A percentile compares a stretch with the other conserved stretches of the same genome.
These are phyloP conservation scores for Candida glucosophila DNA, from an alignment of 1,139 yeast species.

Conservation along the genomic window DNA sequence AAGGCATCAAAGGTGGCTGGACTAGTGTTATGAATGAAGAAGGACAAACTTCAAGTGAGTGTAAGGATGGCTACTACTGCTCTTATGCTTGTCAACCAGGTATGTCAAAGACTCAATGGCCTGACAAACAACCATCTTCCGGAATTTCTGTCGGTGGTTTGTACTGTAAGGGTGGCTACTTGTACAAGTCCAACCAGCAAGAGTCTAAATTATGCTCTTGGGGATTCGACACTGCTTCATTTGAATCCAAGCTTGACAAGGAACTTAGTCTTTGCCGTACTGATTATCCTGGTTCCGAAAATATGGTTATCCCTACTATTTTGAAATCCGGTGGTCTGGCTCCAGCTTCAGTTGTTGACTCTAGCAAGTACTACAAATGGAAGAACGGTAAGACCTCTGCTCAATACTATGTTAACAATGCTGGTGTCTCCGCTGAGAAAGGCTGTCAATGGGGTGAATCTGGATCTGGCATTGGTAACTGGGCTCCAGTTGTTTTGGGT, in stretches of 20 bases:
- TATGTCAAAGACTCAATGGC: slow-evolving; percentile 98
- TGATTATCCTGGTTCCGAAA: slow-evolving; percentile 98
- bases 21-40: slow-evolving; percentile 62
- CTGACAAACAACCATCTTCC: slow-evolving; percentile 67
- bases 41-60: slow-evolving; percentile 54
- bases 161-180: slow-evolving; percentile 66
- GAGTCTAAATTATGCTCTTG: slow-evolving; percentile 68
- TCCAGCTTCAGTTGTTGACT: slow-evolving; percentile 74
- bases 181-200: slow-evolving; percentile 66
- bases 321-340: slow-evolving; percentile 59
- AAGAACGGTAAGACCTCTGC: slow-evolving; percentile 76
- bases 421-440: slow-evolving; percentile 80
- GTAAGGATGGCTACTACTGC: slow-evolving; percentile 87
- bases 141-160: slow-evolving; percentile 94
- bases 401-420: slow-evolving; percentile 95
- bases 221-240: slow-evolving; percentile 66
- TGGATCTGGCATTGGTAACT: slow-evolving; percentile 85
- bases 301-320: slow-evolving; percentile 90
- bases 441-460: slow-evolving; percentile 91
- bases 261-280: slow-evolving; percentile 90
- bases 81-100: slow-evolving; percentile 96
- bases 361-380: slow-evolving; percentile 74
- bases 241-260: slow-evolving; percentile 53
- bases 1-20: slow-evolving; percentile 72
- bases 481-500: slow-evolving; percentile 96